Conservation (phyloP, 1,284 basidiomycete genomes). For the Cutaneotrichosporon curvatum region DNA sequence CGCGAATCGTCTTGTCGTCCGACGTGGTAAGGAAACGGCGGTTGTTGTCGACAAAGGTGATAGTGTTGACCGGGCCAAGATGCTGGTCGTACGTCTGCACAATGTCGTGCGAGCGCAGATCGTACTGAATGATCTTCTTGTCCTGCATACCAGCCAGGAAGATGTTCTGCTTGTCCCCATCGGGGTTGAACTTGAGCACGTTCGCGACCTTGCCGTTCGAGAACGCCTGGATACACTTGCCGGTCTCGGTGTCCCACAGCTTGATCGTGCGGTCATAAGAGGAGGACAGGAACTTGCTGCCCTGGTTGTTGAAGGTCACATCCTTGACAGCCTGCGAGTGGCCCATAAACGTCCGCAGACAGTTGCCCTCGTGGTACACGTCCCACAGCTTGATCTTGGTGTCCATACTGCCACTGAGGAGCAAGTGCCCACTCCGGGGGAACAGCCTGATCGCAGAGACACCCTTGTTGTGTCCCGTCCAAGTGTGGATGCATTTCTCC, state of each 20-base stretch:
- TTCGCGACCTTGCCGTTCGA: conserved; percentile 95
- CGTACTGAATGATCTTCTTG: conserved; percentile 98
- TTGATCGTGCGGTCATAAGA: conserved; percentile 96
- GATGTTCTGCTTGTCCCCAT: conserved; percentile 89
- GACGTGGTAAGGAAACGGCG: conserved; percentile 95
- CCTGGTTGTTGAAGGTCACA: conserved; percentile 88
- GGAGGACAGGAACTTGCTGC: conserved; percentile 81
- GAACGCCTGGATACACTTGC: conserved; percentile 85
- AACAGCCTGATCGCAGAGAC: conserved; percentile 90
- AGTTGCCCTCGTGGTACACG: conserved; percentile 92
- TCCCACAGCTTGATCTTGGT: conserved; percentile 99
- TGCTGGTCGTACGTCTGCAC: conserved; percentile 99
- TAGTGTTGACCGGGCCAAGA: conserved; percentile 94
- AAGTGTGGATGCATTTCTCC: conserved; percentile 89
- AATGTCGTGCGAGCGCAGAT: conserved; percentile 85
- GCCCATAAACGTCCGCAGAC: conserved; percentile 92
- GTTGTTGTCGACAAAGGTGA: conserved; percentile 95
- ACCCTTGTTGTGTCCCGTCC: conserved; percentile 95
- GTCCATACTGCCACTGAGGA: conserved; percentile 94
- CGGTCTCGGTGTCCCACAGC: conserved; percentile 98
- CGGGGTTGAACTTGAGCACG: conserved; percentile 90
- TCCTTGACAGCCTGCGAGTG: conserved; percentile 96
- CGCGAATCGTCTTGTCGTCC: conserved; percentile 98
- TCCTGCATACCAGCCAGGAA: conserved; percentile 98
- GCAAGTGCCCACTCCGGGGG: conserved; percentile 83